These are phyloP conservation scores for Lactarius trivialis DNA, from an alignment of 768 basidiomycete genomes.

Conservation along the genomic window DNA sequence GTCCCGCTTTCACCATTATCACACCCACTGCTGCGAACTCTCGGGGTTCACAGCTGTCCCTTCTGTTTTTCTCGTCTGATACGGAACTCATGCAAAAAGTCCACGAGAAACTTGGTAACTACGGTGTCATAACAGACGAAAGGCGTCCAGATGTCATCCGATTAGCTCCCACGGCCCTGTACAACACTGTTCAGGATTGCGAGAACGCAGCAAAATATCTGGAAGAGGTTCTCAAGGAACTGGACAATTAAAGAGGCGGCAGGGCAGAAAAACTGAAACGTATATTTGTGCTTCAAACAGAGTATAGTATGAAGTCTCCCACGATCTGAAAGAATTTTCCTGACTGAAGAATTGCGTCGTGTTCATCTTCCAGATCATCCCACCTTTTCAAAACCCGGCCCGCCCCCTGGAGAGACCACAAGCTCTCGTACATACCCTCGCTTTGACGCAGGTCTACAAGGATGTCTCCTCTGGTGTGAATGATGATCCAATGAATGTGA, in stretches of 20 bases:
- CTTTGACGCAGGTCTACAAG: constrained; percentile 62
- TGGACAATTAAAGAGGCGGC: constrained; percentile 14
- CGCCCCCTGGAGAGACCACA: constrained; percentile 37
- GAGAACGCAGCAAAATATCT: constrained; percentile 59
- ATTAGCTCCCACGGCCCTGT: constrained; percentile 79
- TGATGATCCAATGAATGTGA: constrained; percentile 56
- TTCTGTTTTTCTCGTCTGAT: constrained; percentile 65
- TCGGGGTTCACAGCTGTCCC: constrained; percentile 84
- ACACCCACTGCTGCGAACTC: constrained; percentile 64
- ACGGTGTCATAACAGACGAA: constrained; percentile 89
- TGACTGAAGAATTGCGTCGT: constrained; percentile 45
- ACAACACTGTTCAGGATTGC: constrained; percentile 77
- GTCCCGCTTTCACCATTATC: constrained; percentile 78
- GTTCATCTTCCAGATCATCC: constrained; percentile 41
- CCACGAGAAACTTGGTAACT: constrained; percentile 48
- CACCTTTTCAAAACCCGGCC: constrained; percentile 30
- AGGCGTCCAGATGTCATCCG: constrained; percentile 89
- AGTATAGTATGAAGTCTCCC: constrained; percentile 33
- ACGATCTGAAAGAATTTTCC: constrained; percentile 43
- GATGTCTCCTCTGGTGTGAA: constrained; percentile 70
- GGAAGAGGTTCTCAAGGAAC: constrained; percentile 47
- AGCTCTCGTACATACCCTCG: constrained; percentile 48
- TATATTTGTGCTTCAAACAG: not conserved
- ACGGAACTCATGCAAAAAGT: constrained; percentile 65
- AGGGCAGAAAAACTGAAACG: not conserved